A percentile compares a stretch with the other conserved stretches of the same genome.
phyloP scores from a whole-genome alignment of 805 yeast species.

The Lipomyces japonicus region DNA sequence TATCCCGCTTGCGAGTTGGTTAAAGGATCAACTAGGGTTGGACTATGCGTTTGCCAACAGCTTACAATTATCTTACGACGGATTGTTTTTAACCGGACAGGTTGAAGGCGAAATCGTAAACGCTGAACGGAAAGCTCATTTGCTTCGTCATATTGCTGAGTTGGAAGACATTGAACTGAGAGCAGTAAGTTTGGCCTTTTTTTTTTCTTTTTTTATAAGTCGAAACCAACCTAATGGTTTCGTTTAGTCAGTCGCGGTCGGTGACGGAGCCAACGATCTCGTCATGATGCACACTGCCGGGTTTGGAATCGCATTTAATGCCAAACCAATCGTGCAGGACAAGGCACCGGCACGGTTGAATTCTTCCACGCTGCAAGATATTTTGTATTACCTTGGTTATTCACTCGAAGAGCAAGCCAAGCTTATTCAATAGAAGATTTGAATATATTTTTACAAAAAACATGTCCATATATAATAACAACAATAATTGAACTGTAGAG shows the following conservation, averaged over 20 bases:
- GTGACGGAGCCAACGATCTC: slow-evolving; percentile 88
- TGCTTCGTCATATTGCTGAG: slow-evolving; percentile 58
- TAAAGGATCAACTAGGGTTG: slow-evolving; percentile 61
- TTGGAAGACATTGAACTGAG: slow-evolving; percentile 51
- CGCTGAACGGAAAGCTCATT: slow-evolving; percentile 74
- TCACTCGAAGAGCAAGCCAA: slow-evolving; percentile 50
- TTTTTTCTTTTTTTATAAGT: not conserved
- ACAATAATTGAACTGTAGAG: too few species aligned
- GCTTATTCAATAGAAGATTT: slow-evolving; percentile 25
- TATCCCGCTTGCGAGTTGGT: slow-evolving; percentile 75
- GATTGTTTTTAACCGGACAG: slow-evolving; percentile 61
- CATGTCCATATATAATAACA: slow-evolving; percentile 1
- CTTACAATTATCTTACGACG: slow-evolving; percentile 42
- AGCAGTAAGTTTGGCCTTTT: slow-evolving; percentile 23
- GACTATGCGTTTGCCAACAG: slow-evolving; percentile 88
- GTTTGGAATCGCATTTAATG: slow-evolving; percentile 95
- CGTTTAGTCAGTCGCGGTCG: slow-evolving; percentile 25
- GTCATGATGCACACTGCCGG: slow-evolving; percentile 91
- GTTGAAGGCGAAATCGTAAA: slow-evolving; percentile 81
- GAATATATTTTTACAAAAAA: too few species aligned
- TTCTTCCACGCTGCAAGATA: slow-evolving; percentile 65
- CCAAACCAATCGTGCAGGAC: slow-evolving; percentile 85
- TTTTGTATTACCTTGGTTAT: slow-evolving; percentile 77
- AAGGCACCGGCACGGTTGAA: slow-evolving; percentile 79
- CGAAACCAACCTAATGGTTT: slow-evolving; percentile 4